Evolutionary conservation across 164 flowering plant species (phyloP).

Genomic region (Pachysandra terminalis): DNA sequence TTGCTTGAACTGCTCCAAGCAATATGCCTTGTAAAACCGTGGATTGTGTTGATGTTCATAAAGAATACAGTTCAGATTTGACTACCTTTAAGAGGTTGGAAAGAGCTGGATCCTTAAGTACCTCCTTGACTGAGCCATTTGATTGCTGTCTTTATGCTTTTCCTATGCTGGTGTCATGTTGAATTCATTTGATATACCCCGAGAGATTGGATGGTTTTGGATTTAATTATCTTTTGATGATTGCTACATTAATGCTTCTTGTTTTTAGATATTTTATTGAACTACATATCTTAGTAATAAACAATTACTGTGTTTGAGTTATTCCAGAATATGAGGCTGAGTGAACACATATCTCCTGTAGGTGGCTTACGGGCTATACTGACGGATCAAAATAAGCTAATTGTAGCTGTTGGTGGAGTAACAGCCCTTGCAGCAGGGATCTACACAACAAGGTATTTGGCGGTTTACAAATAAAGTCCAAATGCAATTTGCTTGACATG

Average conservation of each 20-base stretch:
- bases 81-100: neutral
- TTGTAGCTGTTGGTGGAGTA: constrained; percentile 90
- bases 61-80: neutral
- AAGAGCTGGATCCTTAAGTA: neutral
- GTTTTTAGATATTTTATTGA: neutral
- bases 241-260: neutral
- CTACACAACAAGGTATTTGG: constrained; percentile 78
- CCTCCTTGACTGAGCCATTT: neutral
- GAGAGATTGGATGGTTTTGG: too few relatives aligned
- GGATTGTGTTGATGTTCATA: neutral
- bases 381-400: constrained; percentile 89
- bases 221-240: too few relatives aligned
- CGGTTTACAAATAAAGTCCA: neutral
- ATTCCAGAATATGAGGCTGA: neutral
- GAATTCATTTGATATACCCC: too few relatives aligned
- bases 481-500: neutral
- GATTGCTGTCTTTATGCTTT: neutral
- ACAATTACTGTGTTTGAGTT: neutral
- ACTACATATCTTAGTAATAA: neutral
- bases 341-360: constrained; percentile 19
- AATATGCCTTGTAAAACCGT: too few relatives aligned
- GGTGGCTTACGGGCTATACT: constrained; percentile 85
- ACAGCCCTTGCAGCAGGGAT: constrained; percentile 98
- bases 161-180: neutral
- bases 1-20: neutral